Evolutionary conservation across 345 rosid species (phyloP), one percentile per base, ranked within the genome.

Genomic region (Eucalyptus curtisii): DNA sequence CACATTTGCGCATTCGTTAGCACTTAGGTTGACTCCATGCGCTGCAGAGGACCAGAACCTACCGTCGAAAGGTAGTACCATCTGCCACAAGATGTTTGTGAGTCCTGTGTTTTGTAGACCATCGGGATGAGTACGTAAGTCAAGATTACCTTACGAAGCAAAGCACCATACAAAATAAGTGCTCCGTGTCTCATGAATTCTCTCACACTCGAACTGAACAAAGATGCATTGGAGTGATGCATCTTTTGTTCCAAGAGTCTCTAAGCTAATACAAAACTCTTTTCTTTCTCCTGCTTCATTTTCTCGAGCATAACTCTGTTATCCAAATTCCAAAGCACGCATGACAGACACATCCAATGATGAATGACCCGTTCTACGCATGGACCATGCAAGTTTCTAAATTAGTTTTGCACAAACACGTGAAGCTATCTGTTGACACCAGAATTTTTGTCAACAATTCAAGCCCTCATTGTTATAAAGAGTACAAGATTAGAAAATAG

Each of bases 361-460:
- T 30, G 33, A 61, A 61, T 30, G 17, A 61, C 37, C 19, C 5
- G 5, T 64, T 64, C 2, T 14, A 10, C 1, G 37, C 3, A n/a
- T 4, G 8, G 19, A n/a, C 16, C 76, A 6, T 31, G 0, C 37
- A n/a, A 64, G 20, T 64, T 64, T 64, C 33, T 9, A 64, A 10
- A n/a, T 10, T 5, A 3, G 19, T 64, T 30, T 14, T 64, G 20
- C 3, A 3, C 37, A 64, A 14, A 33, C 37, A 14, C 10, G 2
- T 7, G 19, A 14, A n/a, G 5, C 14, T 14, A 13, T 5, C 7
- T 13, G 0, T 49, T 2, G 3, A 49, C 16, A 49, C 16, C 3
- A 0, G 19, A n/a, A 49, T 5, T 49, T 49, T 49, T 49, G 52
- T 49, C 2, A 13, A 49, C 6, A 49, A 49, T 49, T 49, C 17